Conservation (phyloP, 495 filamentous ascomycete species). For the Aspergillus biplanus region DNA sequence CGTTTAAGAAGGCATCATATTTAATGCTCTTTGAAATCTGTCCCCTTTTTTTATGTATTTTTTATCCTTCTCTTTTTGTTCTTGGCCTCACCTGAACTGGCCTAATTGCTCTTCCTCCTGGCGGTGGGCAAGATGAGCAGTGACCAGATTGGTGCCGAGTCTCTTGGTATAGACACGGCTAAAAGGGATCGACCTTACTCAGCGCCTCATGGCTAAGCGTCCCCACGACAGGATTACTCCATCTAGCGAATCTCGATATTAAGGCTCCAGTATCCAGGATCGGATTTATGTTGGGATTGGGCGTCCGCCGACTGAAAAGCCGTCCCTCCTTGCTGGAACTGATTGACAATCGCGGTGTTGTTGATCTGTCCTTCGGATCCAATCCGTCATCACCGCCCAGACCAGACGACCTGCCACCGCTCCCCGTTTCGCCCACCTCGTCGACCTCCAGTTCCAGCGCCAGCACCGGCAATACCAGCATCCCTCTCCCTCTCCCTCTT, state of each 20-base stretch:
- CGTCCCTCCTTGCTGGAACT: slow-evolving; percentile 76
- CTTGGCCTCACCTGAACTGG: not conserved
- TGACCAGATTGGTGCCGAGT: slow-evolving; percentile 6
- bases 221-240: slow-evolving; percentile 1
- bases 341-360: slow-evolving; percentile 53
- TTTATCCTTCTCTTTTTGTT: not conserved
- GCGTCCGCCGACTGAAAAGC: slow-evolving; percentile 63
- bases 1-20: not conserved
- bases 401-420: slow-evolving; percentile 51
- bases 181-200: slow-evolving; percentile 7
- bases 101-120: not conserved
- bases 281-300: slow-evolving; percentile 60
- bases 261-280: slow-evolving; percentile 5
- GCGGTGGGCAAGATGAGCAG: not conserved
- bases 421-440: slow-evolving; percentile 55
- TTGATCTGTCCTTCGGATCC: slow-evolving; percentile 33
- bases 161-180: slow-evolving; percentile 15
- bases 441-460: slow-evolving; percentile 44
- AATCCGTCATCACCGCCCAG: slow-evolving; percentile 43
- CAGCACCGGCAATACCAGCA: slow-evolving; percentile 44
- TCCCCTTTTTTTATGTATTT: not conserved
- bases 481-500: slow-evolving; percentile 36
- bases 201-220: slow-evolving; percentile 11
- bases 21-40: too few species aligned
- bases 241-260: not conserved